Conservation (phyloP, 495 filamentous ascomycete species). For the Xanthoparmelia taractica region DNA sequence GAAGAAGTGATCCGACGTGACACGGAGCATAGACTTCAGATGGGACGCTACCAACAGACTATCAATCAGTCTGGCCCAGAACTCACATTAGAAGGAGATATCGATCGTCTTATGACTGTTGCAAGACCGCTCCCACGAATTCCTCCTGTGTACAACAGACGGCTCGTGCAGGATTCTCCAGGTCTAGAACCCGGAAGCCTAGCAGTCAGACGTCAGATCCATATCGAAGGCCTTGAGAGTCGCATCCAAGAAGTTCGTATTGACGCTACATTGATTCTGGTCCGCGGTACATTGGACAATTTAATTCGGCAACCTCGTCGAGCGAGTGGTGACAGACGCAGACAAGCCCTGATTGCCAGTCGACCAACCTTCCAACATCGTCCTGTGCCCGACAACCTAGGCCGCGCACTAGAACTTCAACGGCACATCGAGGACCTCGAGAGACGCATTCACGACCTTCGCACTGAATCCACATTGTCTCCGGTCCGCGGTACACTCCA, state of each 20-base stretch:
- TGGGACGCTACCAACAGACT: background rate
- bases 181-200: background rate
- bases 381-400: background rate
- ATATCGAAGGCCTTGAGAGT: background rate
- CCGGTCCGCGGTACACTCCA: background rate
- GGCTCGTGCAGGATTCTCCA: background rate
- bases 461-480: background rate
- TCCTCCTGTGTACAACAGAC: background rate
- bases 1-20: background rate
- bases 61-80: too few relatives aligned
- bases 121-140: background rate
- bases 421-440: background rate
- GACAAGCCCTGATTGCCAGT: background rate
- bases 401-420: background rate
- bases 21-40: background rate
- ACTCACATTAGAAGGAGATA: too few relatives aligned
- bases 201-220: background rate
- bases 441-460: background rate
- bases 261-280: background rate
- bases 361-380: background rate
- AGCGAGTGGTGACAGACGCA: background rate
- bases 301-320: background rate
- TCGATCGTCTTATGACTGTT: background rate
- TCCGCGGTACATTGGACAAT: background rate
- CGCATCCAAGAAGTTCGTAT: background rate